These are phyloP conservation scores for Corylus americana DNA, from an alignment of 306 rosid species.

Conservation along the genomic window DNA sequence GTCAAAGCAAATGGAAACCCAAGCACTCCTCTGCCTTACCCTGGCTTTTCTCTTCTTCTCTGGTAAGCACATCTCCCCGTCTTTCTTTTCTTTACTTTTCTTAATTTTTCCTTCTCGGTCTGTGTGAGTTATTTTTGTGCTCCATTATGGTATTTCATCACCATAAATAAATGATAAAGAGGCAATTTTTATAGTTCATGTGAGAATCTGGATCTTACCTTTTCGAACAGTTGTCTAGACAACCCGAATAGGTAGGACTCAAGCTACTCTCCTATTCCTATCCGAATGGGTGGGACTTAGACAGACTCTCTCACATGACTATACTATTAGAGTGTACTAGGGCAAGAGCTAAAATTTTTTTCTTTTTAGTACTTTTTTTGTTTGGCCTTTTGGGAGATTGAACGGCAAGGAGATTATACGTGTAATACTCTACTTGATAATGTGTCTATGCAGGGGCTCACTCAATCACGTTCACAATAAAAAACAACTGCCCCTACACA, in stretches of 20 bases:
- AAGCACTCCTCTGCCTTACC: slow-evolving; percentile 22
- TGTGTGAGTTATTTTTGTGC: background rate
- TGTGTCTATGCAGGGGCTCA: slow-evolving; percentile 30
- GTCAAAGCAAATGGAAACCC: slow-evolving; percentile 26
- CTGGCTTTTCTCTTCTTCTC: slow-evolving; percentile 37
- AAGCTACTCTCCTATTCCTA: no score
- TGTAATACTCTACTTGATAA: background rate
- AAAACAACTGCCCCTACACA: slow-evolving; percentile 44
- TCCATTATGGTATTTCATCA: background rate
- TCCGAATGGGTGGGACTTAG: no score
- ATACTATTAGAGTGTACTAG: no score
- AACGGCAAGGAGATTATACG: no score
- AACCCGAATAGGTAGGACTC: no score
- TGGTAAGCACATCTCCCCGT: slow-evolving; percentile 27
- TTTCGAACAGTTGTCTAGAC: no score
- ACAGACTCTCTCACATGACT: no score
- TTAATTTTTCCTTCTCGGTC: background rate
- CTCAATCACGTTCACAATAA: slow-evolving; percentile 45
- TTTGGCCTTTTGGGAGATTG: no score
- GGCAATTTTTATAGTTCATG: no score
- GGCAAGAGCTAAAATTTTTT: no score
- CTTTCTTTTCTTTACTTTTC: background rate
- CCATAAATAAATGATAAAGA: background rate
- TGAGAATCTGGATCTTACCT: no score
- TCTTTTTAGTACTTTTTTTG: no score